Percentiles rank a stretch among this genome's conserved stretches.
Conservation (phyloP, 371 early-diverging fungal genomes). For the Smittium culicis region DNA sequence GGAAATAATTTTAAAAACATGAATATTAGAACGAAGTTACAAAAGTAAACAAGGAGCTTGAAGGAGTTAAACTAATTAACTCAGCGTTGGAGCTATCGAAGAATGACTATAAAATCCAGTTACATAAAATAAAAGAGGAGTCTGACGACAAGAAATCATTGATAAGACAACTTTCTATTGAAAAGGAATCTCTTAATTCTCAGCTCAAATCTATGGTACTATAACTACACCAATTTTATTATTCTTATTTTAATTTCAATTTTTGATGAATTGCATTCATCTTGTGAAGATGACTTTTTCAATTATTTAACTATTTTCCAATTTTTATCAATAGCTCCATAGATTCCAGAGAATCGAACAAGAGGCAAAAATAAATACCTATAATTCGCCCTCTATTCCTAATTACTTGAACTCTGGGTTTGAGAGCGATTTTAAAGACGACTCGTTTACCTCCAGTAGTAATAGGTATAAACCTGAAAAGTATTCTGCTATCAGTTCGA, state of each 20-base stretch:
- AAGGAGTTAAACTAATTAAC: background rate
- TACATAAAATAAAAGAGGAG: background rate
- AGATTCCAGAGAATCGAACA: conserved; percentile 3
- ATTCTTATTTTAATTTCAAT: background rate
- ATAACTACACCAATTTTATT: background rate
- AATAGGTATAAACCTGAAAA: too few species aligned
- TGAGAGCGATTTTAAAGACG: too few species aligned
- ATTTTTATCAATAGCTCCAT: background rate
- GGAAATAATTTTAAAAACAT: background rate
- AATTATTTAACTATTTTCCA: background rate
- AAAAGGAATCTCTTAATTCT: background rate
- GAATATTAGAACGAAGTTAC: background rate
- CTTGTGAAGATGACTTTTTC: background rate
- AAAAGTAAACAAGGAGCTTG: conserved; percentile 2
- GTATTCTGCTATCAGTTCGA: background rate
- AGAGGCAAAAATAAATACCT: background rate
- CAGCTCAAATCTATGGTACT: conserved; percentile 6
- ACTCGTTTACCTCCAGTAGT: too few species aligned
- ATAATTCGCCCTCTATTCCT: background rate
- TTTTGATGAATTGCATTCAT: background rate
- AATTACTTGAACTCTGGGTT: background rate
- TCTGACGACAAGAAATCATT: background rate
- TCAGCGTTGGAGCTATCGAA: conserved; percentile 1
- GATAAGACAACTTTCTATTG: background rate
- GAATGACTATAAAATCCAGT: conserved; percentile 6